Evolutionary conservation across 2,329 filamentous ascomycete genomes (phyloP), one percentile per base, ranked within the genome.

Genomic region (Fusarium udum): DNA sequence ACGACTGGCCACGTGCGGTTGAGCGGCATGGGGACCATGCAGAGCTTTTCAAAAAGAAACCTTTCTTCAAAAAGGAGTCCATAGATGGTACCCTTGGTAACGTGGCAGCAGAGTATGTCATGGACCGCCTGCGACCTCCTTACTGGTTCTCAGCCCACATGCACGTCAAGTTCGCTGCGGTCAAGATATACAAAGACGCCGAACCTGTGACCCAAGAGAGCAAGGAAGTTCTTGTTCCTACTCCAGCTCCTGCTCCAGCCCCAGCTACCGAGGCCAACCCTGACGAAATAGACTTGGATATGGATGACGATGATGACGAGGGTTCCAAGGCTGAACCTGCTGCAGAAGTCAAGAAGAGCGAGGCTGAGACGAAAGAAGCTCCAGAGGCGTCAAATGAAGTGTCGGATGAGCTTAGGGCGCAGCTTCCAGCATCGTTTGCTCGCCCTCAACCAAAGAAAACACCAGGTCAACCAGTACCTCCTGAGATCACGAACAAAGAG

Each of bases 101-200:
- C 76, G 84, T 89, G 37, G 95, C 95, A 1, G 95, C 95, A 1
- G 90, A 89, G 78, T 90, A 92, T 75, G 91, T 97, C 26, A 88
- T 98, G 82, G 91, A 97, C 79, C 88, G 93, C 36, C 82, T 99
- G 59, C 88, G 94, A 59, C 96, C 96, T 15, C 87, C 88, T 0
- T 92, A 94, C 80, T 99, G 96, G 96, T 98, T 98, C 80, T 92
- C 93, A 42, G 96, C 95, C 6, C 96, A 99, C 82, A 83, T 98
- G 83, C 96, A 99, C 82, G 91, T 93, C 84, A 97, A 95, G 79
- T 98, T 92, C 80, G 83, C 92, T 2, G 96, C 95, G 2, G 80
- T 90, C 71, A 92, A 89, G 79, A 84, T 72, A n/a, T 91, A 90
- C 64, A 73, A 81, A 53, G 78, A 91, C 70, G 80, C 81, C 22